Evolutionary conservation across 345 rosid species (phyloP).

Genomic region (Erysimum cheiranthoides): DNA sequence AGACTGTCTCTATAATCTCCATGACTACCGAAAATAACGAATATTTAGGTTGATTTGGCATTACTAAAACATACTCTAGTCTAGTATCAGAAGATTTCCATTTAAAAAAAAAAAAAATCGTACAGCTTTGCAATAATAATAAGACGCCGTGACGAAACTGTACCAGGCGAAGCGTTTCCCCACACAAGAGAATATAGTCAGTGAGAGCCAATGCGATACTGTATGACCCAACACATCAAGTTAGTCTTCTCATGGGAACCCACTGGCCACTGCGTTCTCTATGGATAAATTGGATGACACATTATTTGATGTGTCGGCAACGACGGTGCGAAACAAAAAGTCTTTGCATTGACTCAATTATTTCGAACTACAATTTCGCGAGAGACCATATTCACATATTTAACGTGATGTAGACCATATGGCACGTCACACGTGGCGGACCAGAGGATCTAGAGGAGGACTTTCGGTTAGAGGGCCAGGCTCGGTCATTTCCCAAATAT

Average conservation of each 20-base stretch:
- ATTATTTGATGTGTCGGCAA: slow-evolving; percentile 25
- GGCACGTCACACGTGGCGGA: slow-evolving; percentile 27
- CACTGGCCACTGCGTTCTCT: not conserved
- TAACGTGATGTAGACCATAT: not conserved
- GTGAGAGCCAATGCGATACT: slow-evolving; percentile 11
- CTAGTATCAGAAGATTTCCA: not conserved
- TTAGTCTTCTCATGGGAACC: slow-evolving; percentile 7
- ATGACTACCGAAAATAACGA: slow-evolving; percentile 12
- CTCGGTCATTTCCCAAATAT: not conserved
- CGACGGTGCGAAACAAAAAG: slow-evolving; percentile 24
- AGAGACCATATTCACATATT: not conserved
- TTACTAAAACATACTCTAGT: not conserved
- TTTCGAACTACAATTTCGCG: not conserved
- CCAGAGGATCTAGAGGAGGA: slow-evolving; percentile 11
- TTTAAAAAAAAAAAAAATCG: not conserved
- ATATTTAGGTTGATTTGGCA: slow-evolving; percentile 7
- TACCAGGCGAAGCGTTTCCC: not conserved
- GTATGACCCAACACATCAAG: slow-evolving; percentile 1
- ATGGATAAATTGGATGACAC: not conserved
- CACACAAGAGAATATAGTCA: not conserved
- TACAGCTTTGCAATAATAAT: slow-evolving; percentile 16
- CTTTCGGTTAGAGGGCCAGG: slow-evolving; percentile 20
- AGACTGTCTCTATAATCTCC: not conserved
- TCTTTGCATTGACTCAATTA: slow-evolving; percentile 15
- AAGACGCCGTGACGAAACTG: slow-evolving; percentile 12